Percentiles rank a stretch among this genome's conserved stretches.
These are phyloP conservation scores for Hydnum rufescens DNA, from an alignment of 768 basidiomycete genomes.

Conservation along the genomic window DNA sequence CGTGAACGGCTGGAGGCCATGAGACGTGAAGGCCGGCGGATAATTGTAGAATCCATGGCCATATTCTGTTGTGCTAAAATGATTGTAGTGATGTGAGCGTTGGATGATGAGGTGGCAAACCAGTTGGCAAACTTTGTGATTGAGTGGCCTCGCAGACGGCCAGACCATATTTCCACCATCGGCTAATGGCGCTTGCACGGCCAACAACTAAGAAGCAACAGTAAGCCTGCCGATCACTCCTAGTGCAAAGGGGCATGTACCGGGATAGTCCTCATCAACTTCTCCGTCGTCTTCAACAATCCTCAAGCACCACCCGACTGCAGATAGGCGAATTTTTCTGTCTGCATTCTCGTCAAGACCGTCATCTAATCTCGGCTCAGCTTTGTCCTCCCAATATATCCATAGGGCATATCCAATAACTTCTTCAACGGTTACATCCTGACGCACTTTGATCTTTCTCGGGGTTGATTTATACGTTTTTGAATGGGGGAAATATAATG, in stretches of 20 bases:
- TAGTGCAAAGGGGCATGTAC: slow-evolving; percentile 29
- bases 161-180: slow-evolving; percentile 51
- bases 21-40: slow-evolving; percentile 58
- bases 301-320: slow-evolving; percentile 78
- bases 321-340: slow-evolving; percentile 38
- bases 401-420: slow-evolving; percentile 84
- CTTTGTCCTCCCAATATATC: slow-evolving; percentile 82
- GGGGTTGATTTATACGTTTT: slow-evolving; percentile 35
- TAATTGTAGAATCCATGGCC: slow-evolving; percentile 57
- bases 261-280: slow-evolving; percentile 96
- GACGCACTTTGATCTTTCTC: slow-evolving; percentile 57
- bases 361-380: slow-evolving; percentile 54
- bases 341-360: slow-evolving; percentile 21
- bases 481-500: slow-evolving; percentile 75
- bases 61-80: slow-evolving; percentile 56
- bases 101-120: not conserved
- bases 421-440: slow-evolving; percentile 85
- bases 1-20: slow-evolving; percentile 27
- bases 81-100: not conserved
- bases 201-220: slow-evolving; percentile 51
- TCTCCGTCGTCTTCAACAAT: slow-evolving; percentile 96
- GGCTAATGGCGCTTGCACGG: slow-evolving; percentile 53
- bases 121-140: slow-evolving; percentile 34
- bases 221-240: not conserved
- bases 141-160: slow-evolving; percentile 45